Conservation (phyloP, 1,139 yeast species). For the Arxiozyma telluris region DNA sequence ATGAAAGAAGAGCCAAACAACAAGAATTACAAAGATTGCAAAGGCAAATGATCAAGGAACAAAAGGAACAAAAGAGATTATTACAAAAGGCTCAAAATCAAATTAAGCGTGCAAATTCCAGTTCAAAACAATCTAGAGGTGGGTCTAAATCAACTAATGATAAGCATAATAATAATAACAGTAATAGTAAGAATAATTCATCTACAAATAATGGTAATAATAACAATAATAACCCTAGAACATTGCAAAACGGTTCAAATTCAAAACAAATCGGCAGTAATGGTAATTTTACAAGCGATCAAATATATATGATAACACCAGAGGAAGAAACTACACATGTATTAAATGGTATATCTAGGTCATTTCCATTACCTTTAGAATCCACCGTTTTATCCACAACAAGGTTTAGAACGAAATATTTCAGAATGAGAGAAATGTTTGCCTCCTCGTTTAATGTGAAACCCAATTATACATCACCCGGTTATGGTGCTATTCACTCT, state of each 20-base stretch:
- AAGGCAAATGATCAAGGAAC: constrained; percentile 23
- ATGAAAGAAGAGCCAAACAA: constrained; percentile 45
- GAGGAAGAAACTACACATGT: constrained; percentile 94
- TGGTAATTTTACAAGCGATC: constrained; percentile 4
- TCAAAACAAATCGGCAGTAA: not conserved
- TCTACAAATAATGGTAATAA: constrained; percentile 2
- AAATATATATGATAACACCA: constrained; percentile 34
- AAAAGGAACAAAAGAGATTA: constrained; percentile 19
- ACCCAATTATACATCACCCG: constrained; percentile 28
- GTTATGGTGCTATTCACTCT: constrained; percentile 60
- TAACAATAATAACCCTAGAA: not conserved
- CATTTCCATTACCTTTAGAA: constrained; percentile 77
- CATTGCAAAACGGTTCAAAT: not conserved
- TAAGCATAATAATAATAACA: constrained; percentile 1
- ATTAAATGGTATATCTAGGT: constrained; percentile 78
- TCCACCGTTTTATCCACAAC: constrained; percentile 64
- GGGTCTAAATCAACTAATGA: not conserved
- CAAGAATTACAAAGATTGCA: constrained; percentile 25
- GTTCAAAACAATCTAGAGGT: not conserved
- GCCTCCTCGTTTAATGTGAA: constrained; percentile 42
- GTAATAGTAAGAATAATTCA: not conserved
- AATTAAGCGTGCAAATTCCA: not conserved
- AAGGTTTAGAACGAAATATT: constrained; percentile 58
- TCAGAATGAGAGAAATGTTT: constrained; percentile 77
- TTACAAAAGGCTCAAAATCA: constrained; percentile 6